Base-by-base conservation (phyloP, 257 asterid species). In the Eustoma russellianum region DNA sequence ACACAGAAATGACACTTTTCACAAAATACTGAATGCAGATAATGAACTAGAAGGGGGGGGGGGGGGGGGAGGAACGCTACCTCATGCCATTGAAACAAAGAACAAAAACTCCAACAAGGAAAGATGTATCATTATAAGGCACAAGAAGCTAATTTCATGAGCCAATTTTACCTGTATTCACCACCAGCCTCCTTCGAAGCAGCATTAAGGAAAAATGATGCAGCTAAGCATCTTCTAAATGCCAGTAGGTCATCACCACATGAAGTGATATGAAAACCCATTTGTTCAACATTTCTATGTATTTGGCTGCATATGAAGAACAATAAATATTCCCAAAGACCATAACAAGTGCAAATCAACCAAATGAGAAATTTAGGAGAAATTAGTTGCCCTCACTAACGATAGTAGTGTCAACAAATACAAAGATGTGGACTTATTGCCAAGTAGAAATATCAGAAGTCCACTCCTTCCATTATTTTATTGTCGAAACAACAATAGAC, bases 201-300 rank as follows among this genome's bases (percentile, higher is more conserved):
- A 41, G 93, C 97, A 70, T 88, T 91, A n/a, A 91, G 93, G 55
- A 91, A 91, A 72, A 91, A 91, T 10, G 98, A 79, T 60, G 95
- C 96, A 45, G 96, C 93, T 33, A 91, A 66, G 77, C 96, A 82
- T 74, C 94, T 81, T 17, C 89, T 83, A 53, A 91, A 75, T 19
- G 73, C 75, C 66, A 80, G 86, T 64, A 62, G 69, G 65, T 91
- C 98, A 10, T 85, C 95, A 57, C 91, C 97, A 55, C 98, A 91
- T 41, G 98, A 91, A 62, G 83, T 58, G 56, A 82, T 54, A 34
- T 41, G 53, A 46, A 84, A 80, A 52, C 93, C 93, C 94, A 87
- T 87, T 67, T 91, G 97, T 72, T 85, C 90, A 5, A 70, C 90
- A 59, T 76, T 82, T 53, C 69, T 76, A 67, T 64, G 62, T 73